Evolutionary conservation across 2,329 filamentous ascomycete species (phyloP), one percentile per base, ranked within the genome.

Genomic region (Rutstroemia sydowiana): DNA sequence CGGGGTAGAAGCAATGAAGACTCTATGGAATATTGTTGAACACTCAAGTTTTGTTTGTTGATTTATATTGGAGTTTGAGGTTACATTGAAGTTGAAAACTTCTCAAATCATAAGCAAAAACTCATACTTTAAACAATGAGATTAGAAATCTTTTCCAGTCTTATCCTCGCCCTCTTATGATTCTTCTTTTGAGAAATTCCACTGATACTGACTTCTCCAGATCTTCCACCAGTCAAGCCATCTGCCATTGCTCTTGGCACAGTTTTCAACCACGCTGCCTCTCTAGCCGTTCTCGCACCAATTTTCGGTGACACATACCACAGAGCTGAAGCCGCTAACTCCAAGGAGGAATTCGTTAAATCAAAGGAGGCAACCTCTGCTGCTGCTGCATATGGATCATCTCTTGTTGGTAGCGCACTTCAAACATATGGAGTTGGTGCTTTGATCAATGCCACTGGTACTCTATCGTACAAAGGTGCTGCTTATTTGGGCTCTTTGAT

Each of bases 221-320:
- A 87, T 69, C 78, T 88, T 51, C 84, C 84, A 62, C 77, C 91
- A 62, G 93, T 98, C 68, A 97, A 96, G 85, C 93, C 93, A 64
- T 96, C 91, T 68, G 92, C 93, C 66, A 95, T 98, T 68, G 93
- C 92, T 67, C 82, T 97, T 67, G 93, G 93, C 74, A 93, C 91
- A 58, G 75, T 90, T 71, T 98, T 96, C 84, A 96, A 87, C 79
- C 92, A 98, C 75, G 84, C 85, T 65, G 79, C 89, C 65, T 93
- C 93, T 67, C 84, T 93, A 59, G 91, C 88, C 58, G 82, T 97
- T 64, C 81, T 97, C 57, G 80, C 83, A 55, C 92, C 92, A 58
- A 75, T 97, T 72, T 95, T 97, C 70, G 92, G 93, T 68, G 85
- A 95, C 67, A 92, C 89, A 67, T 96, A 95, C 81, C 85, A 91